Evolutionary conservation across 495 filamentous ascomycete genomes (phyloP).

Genomic region (Apiosordaria backusii): DNA sequence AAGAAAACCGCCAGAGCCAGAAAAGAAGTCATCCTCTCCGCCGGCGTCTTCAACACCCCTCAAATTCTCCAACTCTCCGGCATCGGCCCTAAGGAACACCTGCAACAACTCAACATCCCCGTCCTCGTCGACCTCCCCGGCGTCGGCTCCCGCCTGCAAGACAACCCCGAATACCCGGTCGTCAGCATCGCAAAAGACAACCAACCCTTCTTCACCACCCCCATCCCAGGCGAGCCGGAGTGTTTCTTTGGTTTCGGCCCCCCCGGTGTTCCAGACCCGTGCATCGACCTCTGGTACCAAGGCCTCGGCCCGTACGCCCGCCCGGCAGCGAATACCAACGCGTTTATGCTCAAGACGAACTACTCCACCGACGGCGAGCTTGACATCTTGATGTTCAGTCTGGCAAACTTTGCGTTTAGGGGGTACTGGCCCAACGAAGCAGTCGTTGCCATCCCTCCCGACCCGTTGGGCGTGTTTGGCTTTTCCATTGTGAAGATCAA

Average conservation of each 20-base stretch:
- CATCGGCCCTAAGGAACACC: slow-evolving; percentile 12
- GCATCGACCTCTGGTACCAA: slow-evolving; percentile 12
- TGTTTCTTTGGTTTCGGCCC: slow-evolving; percentile 25
- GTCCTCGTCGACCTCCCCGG: slow-evolving; percentile 51
- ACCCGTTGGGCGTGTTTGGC: slow-evolving; percentile 14
- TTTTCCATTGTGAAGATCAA: slow-evolving; percentile 23
- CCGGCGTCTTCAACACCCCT: slow-evolving; percentile 41
- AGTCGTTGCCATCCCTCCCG: slow-evolving; percentile 9
- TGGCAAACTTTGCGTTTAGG: slow-evolving; percentile 25
- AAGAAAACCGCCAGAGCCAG: slow-evolving; percentile 7
- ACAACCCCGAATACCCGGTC: slow-evolving; percentile 53
- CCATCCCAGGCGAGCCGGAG: slow-evolving; percentile 8
- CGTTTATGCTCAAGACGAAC: slow-evolving; percentile 17
- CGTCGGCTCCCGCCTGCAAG: slow-evolving; percentile 59
- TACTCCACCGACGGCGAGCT: slow-evolving; percentile 14
- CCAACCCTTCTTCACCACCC: slow-evolving; percentile 5
- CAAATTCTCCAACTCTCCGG: slow-evolving; percentile 47
- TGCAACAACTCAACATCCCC: slow-evolving; percentile 33
- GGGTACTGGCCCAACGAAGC: slow-evolving; percentile 32
- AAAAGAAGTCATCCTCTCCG: slow-evolving; percentile 42
- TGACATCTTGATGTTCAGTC: slow-evolving; percentile 33
- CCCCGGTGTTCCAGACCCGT: slow-evolving; percentile 14
- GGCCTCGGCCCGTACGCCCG: slow-evolving; percentile 19
- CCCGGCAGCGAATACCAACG: slow-evolving; percentile 16
- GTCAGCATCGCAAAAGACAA: slow-evolving; percentile 17